Evolutionary conservation across 1,139 yeast species (phyloP).

Genomic region (Pichia kudriavzevii): DNA sequence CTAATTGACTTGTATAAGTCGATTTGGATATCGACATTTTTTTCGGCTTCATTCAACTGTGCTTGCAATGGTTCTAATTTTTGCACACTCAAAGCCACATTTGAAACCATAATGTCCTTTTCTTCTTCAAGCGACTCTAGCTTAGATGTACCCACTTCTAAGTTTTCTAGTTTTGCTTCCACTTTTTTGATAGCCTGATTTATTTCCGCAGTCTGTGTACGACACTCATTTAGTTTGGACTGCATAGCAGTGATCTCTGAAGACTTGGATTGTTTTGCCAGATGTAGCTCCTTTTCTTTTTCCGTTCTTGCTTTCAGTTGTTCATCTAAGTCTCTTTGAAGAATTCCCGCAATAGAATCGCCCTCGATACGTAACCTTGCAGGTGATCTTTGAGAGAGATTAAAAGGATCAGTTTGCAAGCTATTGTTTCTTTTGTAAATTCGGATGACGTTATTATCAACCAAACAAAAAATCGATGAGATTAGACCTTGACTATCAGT

Average conservation of each 20-base stretch:
- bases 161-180: conserved; percentile 26
- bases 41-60: conserved; percentile 6
- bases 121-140: conserved; percentile 21
- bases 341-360: conserved; percentile 17
- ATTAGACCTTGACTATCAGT: conserved; percentile 35
- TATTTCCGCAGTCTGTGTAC: conserved; percentile 14
- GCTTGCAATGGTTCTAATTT: conserved; percentile 10
- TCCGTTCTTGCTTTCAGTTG: conserved; percentile 15
- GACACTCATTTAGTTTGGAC: conserved; percentile 3
- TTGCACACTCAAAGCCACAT: conserved; percentile 8
- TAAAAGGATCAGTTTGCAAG: conserved; percentile 53
- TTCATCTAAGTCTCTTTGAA: conserved; percentile 16
- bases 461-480: conserved; percentile 38
- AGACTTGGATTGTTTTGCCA: background rate
- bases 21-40: conserved; percentile 7
- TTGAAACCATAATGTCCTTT: conserved; percentile 7
- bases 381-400: conserved; percentile 26
- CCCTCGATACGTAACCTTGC: conserved; percentile 21
- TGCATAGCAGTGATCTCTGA: conserved; percentile 1
- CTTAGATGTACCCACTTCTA: conserved; percentile 33
- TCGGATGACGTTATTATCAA: conserved; percentile 32
- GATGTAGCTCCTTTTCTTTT: conserved; percentile 1
- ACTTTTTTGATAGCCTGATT: conserved; percentile 22
- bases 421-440: conserved; percentile 31
- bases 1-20: conserved; percentile 1